Percentiles rank a stretch among this genome's conserved stretches.
Conservation (phyloP, 2,329 filamentous ascomycete species). For the Beauveria varroae region DNA sequence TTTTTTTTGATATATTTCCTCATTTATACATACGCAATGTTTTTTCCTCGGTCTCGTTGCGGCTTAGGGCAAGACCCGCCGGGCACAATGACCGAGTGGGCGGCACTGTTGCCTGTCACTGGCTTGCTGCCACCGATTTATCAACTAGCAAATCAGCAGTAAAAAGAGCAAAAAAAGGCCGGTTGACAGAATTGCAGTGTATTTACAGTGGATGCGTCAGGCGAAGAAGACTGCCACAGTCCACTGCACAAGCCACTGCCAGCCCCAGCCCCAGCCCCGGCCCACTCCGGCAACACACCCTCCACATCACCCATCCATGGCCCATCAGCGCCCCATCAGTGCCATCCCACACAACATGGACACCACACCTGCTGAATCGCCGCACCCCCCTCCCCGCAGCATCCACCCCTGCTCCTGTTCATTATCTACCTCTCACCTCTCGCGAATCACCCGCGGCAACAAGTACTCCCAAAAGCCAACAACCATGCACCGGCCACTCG, state of each 20-base stretch:
- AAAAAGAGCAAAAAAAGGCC: neutral
- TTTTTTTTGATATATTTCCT: neutral
- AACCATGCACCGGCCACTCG: conserved; percentile 1
- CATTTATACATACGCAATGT: neutral
- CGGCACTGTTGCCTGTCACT: neutral
- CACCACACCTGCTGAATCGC: neutral
- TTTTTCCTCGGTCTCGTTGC: neutral
- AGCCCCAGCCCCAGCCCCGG: conserved; percentile 8
- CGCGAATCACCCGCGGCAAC: too few relatives aligned
- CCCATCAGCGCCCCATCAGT: conserved; percentile 6
- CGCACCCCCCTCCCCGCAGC: neutral
- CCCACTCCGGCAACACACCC: conserved; percentile 8
- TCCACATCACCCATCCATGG: conserved; percentile 6
- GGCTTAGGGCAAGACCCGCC: neutral
- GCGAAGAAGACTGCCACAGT: too few relatives aligned
- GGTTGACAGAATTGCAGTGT: neutral
- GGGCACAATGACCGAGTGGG: neutral
- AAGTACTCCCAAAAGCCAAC: neutral
- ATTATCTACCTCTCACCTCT: neutral
- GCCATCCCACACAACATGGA: conserved; percentile 2
- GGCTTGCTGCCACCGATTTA: neutral
- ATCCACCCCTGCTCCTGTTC: neutral
- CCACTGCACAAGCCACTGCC: neutral
- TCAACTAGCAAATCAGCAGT: too few relatives aligned
- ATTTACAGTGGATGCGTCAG: neutral